These are phyloP conservation scores for Ustilago crameri DNA, from an alignment of 1,284 basidiomycete species.

Conservation along the genomic window DNA sequence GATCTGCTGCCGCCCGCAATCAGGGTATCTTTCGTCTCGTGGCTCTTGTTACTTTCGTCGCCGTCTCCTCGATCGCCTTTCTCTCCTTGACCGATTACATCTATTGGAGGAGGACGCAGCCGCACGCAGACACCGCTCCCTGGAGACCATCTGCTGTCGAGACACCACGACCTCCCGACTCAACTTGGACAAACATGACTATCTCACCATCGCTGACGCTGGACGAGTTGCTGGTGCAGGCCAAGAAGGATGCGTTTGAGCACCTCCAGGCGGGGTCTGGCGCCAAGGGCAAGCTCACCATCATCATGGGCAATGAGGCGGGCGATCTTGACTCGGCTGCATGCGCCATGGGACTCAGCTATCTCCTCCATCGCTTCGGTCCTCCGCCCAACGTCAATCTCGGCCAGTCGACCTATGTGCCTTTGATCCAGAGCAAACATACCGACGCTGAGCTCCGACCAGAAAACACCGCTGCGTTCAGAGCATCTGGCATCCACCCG, in stretches of 20 bases:
- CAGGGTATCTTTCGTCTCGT: constrained; percentile 27
- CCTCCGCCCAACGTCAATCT: constrained; percentile 24
- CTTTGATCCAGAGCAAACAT: constrained; percentile 79
- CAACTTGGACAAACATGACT: neutral
- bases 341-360: constrained; percentile 57
- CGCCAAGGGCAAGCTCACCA: constrained; percentile 29
- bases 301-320: constrained; percentile 66
- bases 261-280: constrained; percentile 19
- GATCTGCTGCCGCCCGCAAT: constrained; percentile 23
- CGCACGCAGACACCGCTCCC: neutral
- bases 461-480: constrained; percentile 75
- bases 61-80: constrained; percentile 34
- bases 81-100: constrained; percentile 33
- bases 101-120: constrained; percentile 17
- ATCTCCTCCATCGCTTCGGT: constrained; percentile 54
- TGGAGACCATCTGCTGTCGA: neutral
- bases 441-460: constrained; percentile 81
- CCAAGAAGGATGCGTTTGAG: constrained; percentile 29
- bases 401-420: constrained; percentile 70
- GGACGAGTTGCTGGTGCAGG: constrained; percentile 24
- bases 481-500: constrained; percentile 28
- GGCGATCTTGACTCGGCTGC: constrained; percentile 65
- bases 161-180: neutral
- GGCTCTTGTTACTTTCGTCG: constrained; percentile 27
- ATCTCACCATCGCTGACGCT: constrained; percentile 3